Percentiles rank a stretch among this genome's conserved stretches.
These are phyloP conservation scores for Cafeteria roenbergensis DNA, from an alignment of 108 stramenopile genomes.

Conservation along the genomic window DNA sequence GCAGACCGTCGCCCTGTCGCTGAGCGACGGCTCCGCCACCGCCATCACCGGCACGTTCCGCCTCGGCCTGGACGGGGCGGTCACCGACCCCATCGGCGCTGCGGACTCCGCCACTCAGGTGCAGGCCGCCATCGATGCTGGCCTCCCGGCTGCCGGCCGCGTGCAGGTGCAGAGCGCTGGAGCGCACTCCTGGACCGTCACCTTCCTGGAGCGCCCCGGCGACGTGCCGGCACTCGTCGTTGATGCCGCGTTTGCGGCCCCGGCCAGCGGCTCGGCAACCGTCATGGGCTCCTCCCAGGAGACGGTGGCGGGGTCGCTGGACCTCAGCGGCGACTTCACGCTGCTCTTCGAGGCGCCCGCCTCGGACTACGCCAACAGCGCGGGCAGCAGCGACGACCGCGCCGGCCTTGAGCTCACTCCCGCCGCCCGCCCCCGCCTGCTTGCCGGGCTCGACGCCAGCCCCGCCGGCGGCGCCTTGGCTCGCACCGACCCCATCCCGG, in stretches of 20 bases:
- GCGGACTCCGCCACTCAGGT: conserved; percentile 37
- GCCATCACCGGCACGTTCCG: conserved; percentile 59
- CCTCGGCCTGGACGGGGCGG: conserved; percentile 47
- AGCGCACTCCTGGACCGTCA: conserved; percentile 40
- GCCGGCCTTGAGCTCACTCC: too few relatives aligned
- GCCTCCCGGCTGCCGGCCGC: too few relatives aligned
- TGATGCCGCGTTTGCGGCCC: not conserved
- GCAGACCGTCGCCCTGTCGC: conserved; percentile 27
- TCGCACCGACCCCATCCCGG: conserved; percentile 2
- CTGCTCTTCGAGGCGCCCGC: not conserved
- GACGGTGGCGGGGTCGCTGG: not conserved
- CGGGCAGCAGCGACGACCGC: too few relatives aligned
- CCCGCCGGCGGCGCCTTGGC: too few relatives aligned
- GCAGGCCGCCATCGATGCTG: conserved; percentile 45
- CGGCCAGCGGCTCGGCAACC: not conserved
- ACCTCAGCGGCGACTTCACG: conserved; percentile 1
- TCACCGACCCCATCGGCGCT: conserved; percentile 41
- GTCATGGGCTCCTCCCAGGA: not conserved
- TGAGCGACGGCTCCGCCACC: too few relatives aligned
- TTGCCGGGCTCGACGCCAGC: too few relatives aligned
- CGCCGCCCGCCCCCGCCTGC: too few relatives aligned
- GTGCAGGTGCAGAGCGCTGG: too few relatives aligned
- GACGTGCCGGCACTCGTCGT: conserved; percentile 37
- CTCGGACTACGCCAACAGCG: too few relatives aligned
- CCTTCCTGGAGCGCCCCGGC: conserved; percentile 53